Conservation (phyloP, 2,329 filamentous ascomycete genomes). For the Xylaria sp. region DNA sequence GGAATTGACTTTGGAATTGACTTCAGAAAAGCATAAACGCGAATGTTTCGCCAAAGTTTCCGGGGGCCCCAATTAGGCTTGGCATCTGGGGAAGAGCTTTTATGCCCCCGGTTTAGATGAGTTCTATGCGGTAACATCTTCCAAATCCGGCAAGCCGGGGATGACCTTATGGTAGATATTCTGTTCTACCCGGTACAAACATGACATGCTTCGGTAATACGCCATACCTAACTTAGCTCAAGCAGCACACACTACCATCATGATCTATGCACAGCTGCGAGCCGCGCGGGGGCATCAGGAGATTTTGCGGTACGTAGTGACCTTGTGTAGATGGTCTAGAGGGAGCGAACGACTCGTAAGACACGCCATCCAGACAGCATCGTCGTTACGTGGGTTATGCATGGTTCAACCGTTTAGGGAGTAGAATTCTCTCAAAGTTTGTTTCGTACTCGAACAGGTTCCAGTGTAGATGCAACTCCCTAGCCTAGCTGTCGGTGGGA, state of each 20-base stretch:
- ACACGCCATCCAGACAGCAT: not conserved
- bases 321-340: not conserved
- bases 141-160: constrained; percentile 18
- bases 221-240: not conserved
- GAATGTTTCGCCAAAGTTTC: constrained; percentile 17
- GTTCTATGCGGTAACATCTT: constrained; percentile 20
- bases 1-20: not conserved
- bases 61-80: constrained; percentile 10
- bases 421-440: not conserved
- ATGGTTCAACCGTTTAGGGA: not conserved
- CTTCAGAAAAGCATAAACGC: constrained; percentile 11
- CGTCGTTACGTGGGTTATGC: not conserved
- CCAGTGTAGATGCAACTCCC: not conserved
- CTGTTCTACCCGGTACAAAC: not conserved
- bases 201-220: not conserved
- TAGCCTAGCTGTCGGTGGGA: not conserved
- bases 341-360: not conserved
- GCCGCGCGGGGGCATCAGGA: not conserved
- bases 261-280: too few species aligned
- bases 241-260: not conserved
- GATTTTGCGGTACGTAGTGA: not conserved
- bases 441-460: not conserved
- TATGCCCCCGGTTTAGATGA: constrained; percentile 2
- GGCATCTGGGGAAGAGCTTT: constrained; percentile 24
- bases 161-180: not conserved